Percentiles rank a stretch among this genome's conserved stretches.
phyloP scores from a whole-genome alignment of 208 protist genomes.

The Wallacemonas collosoma region DNA sequence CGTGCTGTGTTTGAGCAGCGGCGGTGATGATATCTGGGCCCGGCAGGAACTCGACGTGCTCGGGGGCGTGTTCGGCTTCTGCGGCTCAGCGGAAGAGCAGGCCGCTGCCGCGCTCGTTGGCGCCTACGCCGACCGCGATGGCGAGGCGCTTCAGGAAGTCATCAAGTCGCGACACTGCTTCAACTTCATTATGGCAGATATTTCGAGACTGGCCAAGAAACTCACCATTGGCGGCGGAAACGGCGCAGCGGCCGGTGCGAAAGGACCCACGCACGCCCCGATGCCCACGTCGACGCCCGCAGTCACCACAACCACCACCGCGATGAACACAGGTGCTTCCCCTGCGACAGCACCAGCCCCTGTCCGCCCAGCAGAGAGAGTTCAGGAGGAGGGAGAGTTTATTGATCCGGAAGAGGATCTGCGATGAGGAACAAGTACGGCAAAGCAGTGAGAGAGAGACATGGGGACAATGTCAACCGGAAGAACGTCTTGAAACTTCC shows the following conservation, averaged over 20 bases:
- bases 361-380: no score
- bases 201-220: constrained; percentile 71
- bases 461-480: background rate
- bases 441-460: constrained; percentile 16
- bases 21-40: constrained; percentile 61
- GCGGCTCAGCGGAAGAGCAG: constrained; percentile 52
- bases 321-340: background rate
- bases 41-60: constrained; percentile 60
- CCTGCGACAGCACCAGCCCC: no score
- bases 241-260: background rate
- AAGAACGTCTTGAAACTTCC: background rate
- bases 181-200: constrained; percentile 63
- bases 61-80: constrained; percentile 59
- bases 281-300: no score
- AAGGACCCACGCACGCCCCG: background rate
- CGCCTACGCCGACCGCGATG: constrained; percentile 67
- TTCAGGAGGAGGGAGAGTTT: constrained; percentile 16
- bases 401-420: constrained; percentile 32
- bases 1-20: constrained; percentile 47
- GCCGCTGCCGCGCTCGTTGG: constrained; percentile 43
- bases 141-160: constrained; percentile 50
- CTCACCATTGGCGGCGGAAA: constrained; percentile 38
- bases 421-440: constrained; percentile 8
- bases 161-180: constrained; percentile 54
- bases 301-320: background rate